These are phyloP conservation scores for Mycena latifolia DNA, from an alignment of 768 basidiomycete species.

Conservation along the genomic window DNA sequence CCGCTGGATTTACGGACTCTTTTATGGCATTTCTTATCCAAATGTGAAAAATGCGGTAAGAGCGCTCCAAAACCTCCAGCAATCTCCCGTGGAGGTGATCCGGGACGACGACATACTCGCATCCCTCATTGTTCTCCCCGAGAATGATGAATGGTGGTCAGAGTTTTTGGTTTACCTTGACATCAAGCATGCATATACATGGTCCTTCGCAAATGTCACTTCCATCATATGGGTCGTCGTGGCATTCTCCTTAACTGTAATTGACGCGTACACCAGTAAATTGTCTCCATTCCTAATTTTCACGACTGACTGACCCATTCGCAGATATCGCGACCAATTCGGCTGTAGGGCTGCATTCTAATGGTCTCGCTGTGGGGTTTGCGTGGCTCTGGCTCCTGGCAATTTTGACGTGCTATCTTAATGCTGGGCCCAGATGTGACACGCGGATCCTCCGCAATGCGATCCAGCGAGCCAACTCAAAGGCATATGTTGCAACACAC, in stretches of 20 bases:
- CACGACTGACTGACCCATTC: too few species aligned
- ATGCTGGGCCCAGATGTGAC: not conserved
- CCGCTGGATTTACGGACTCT: not conserved
- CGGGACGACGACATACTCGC: not conserved
- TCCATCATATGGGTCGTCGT: too few species aligned
- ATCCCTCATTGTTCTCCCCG: constrained; percentile 26
- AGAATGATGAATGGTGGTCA: constrained; percentile 29
- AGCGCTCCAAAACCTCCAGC: not conserved
- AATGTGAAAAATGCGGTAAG: not conserved
- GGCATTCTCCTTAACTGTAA: not conserved
- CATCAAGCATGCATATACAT: constrained; percentile 43
- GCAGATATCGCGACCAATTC: not conserved
- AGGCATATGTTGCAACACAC: not conserved
- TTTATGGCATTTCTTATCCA: not conserved
- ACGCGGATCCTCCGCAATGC: not conserved
- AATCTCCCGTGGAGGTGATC: not conserved
- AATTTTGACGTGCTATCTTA: constrained; percentile 2
- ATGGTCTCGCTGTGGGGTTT: not conserved
- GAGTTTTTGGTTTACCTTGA: constrained; percentile 10
- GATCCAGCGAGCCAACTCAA: not conserved
- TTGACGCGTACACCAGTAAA: not conserved
- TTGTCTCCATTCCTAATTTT: too few species aligned
- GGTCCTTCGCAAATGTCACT: constrained; percentile 38
- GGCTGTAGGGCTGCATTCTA: not conserved
- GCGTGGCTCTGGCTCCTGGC: constrained; percentile 5